A percentile compares a stretch with the other conserved stretches of the same genome.
These are phyloP conservation scores for Metschnikowia lachancei DNA, from an alignment of 805 yeast species.

Conservation along the genomic window DNA sequence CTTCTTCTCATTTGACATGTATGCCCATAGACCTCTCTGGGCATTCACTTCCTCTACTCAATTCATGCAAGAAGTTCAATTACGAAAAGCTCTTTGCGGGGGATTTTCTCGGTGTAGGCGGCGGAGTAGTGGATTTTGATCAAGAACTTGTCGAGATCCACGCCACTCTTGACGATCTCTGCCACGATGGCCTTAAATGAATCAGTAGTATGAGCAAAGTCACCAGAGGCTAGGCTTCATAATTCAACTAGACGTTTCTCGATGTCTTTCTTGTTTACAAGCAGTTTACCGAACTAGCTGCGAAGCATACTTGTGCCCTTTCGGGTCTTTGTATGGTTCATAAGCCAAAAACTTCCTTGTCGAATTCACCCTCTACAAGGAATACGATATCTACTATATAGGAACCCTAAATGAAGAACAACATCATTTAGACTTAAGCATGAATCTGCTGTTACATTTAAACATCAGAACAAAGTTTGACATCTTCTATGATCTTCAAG, in stretches of 20 bases:
- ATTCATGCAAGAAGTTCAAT: too few relatives aligned
- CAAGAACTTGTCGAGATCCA: constrained; percentile 60
- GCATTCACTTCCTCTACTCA: too few relatives aligned
- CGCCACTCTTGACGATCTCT: constrained; percentile 30
- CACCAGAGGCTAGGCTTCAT: constrained; percentile 24
- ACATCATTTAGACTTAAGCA: too few relatives aligned
- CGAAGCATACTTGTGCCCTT: constrained; percentile 69
- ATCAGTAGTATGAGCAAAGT: constrained; percentile 35
- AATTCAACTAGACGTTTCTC: constrained; percentile 61
- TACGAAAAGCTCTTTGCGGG: constrained; percentile 57
- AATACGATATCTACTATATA: too few relatives aligned
- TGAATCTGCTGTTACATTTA: too few relatives aligned
- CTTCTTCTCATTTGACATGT: too few relatives aligned
- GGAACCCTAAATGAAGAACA: too few relatives aligned
- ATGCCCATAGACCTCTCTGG: too few relatives aligned
- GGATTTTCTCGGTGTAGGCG: constrained; percentile 37
- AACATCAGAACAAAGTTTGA: too few relatives aligned
- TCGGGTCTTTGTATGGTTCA: constrained; percentile 76
- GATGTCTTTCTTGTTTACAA: constrained; percentile 52
- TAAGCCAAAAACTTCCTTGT: constrained; percentile 75
- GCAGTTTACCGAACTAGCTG: constrained; percentile 75
- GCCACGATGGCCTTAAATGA: constrained; percentile 26
- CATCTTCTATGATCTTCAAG: too few relatives aligned
- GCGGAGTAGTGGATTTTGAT: constrained; percentile 58
- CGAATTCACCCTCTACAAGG: too few relatives aligned